These are phyloP conservation scores for Heritiera littoralis DNA, from an alignment of 345 rosid species.

Conservation along the genomic window DNA sequence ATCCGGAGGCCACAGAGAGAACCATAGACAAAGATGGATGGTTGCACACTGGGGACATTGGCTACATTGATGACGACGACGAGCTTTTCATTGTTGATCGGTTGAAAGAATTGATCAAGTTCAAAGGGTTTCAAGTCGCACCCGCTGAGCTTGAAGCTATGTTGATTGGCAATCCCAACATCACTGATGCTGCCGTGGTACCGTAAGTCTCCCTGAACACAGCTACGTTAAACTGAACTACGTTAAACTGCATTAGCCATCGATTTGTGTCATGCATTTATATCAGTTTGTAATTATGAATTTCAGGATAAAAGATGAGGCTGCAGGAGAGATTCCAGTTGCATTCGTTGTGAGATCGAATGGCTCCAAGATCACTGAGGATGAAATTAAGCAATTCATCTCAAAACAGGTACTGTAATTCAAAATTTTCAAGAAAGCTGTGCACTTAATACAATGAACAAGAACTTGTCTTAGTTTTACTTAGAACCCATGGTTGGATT, in stretches of 20 bases:
- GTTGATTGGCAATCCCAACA: conserved; percentile 47
- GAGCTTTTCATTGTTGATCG: conserved; percentile 65
- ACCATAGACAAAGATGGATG: conserved; percentile 65
- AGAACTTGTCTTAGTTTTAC: background rate
- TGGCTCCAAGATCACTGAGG: conserved; percentile 65
- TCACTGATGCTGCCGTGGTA: conserved; percentile 67
- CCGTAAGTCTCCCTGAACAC: conserved; percentile 40
- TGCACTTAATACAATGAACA: too few relatives aligned
- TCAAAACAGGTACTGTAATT: conserved; percentile 61
- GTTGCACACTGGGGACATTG: conserved; percentile 66
- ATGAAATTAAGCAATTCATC: conserved; percentile 69
- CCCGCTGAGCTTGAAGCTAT: conserved; percentile 71
- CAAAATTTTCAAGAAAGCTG: background rate
- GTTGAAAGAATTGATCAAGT: conserved; percentile 63
- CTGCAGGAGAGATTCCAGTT: conserved; percentile 79
- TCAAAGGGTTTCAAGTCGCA: conserved; percentile 71
- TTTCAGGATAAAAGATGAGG: conserved; percentile 80
- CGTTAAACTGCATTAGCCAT: background rate
- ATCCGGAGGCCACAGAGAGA: conserved; percentile 45
- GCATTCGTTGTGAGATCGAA: conserved; percentile 68
- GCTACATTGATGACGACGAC: conserved; percentile 60
- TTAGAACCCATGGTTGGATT: background rate
- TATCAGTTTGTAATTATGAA: background rate
- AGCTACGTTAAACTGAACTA: background rate
- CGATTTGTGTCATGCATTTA: background rate